Conservation (phyloP, 2,329 filamentous ascomycete species). For the Penicillium sp. region DNA sequence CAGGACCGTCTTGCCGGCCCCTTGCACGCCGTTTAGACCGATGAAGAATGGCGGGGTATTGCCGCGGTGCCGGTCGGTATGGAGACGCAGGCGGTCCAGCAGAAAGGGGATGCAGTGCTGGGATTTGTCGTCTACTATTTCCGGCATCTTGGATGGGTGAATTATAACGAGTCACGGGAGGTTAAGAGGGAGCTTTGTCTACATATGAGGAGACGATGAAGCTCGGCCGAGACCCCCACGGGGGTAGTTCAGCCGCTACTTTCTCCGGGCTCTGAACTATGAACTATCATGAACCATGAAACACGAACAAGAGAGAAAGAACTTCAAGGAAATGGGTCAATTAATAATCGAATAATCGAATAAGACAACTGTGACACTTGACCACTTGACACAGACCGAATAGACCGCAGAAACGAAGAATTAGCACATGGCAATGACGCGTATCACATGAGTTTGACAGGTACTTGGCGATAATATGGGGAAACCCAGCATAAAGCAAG, state of each 20-base stretch:
- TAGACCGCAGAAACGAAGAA: no score
- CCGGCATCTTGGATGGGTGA: slow-evolving; percentile 41
- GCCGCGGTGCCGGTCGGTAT: slow-evolving; percentile 48
- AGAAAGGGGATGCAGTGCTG: slow-evolving; percentile 78
- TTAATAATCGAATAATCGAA: no score
- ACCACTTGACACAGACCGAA: no score
- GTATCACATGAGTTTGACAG: slow-evolving; percentile 28
- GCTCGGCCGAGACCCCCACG: slow-evolving; percentile 20
- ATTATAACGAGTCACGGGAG: no score
- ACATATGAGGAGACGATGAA: neutral
- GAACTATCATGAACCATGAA: neutral
- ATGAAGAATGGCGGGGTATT: slow-evolving; percentile 71
- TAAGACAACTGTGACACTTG: no score
- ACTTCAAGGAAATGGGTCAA: no score
- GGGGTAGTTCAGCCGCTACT: slow-evolving; percentile 10
- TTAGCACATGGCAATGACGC: slow-evolving; percentile 25
- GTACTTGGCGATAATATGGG: neutral
- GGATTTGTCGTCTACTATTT: slow-evolving; percentile 75
- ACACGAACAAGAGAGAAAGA: no score
- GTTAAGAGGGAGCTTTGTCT: no score
- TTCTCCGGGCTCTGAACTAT: neutral
- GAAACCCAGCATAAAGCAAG: neutral
- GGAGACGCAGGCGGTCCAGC: slow-evolving; percentile 58
- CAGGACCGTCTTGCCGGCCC: slow-evolving; percentile 88
- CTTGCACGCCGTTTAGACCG: slow-evolving; percentile 88